Evolutionary conservation across 2,329 filamentous ascomycete genomes (phyloP).

Genomic region (Dactylonectria estremocensis): DNA sequence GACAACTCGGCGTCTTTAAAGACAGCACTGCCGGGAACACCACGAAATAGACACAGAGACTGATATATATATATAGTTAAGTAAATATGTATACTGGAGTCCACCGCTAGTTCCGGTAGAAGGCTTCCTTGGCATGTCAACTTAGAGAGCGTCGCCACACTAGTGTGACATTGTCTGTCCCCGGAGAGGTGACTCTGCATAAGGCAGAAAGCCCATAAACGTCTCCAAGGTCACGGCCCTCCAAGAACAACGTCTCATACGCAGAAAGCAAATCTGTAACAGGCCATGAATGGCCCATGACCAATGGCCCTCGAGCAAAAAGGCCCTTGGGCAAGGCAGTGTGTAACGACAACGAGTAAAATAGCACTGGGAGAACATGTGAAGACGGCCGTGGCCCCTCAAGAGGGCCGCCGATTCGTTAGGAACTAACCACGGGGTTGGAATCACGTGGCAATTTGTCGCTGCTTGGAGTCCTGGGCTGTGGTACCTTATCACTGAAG

Average conservation of each 20-base stretch:
- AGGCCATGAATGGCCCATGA: not conserved
- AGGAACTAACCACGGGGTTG: not conserved
- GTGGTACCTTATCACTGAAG: no score
- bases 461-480: not conserved
- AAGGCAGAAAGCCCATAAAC: no score
- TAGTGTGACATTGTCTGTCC: not conserved
- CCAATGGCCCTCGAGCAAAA: not conserved
- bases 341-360: not conserved
- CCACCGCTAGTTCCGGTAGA: not conserved
- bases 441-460: constrained; percentile 11
- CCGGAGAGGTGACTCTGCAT: not conserved
- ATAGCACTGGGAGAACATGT: constrained; percentile 4
- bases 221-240: no score
- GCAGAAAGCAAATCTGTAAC: not conserved
- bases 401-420: not conserved
- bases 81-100: not conserved
- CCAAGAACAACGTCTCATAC: no score
- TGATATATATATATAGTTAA: no score
- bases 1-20: not conserved
- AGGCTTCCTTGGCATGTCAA: not conserved
- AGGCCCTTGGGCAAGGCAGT: constrained; percentile 1
- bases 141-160: not conserved
- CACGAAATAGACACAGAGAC: not conserved
- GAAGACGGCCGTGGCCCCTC: not conserved
- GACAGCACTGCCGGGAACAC: not conserved